Percentiles rank a stretch among this genome's conserved stretches.
Evolutionary conservation across 345 rosid species (phyloP).

Genomic region (Moricandia arvensis): DNA sequence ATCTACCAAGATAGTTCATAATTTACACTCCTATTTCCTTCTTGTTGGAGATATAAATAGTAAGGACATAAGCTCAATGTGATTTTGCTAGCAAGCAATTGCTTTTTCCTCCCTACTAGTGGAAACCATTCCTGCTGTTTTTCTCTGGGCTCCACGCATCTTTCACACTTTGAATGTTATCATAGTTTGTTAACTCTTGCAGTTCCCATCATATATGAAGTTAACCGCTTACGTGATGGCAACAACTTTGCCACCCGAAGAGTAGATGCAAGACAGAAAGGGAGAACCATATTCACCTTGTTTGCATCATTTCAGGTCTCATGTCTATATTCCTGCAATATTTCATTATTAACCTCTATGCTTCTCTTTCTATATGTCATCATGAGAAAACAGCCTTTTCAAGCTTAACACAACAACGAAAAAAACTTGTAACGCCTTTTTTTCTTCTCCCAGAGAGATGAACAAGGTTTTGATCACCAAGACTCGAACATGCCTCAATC

Average conservation of each 20-base stretch:
- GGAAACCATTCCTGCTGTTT: background rate
- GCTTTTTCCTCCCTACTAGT: background rate
- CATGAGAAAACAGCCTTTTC: no score
- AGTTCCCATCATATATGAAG: slow-evolving; percentile 81
- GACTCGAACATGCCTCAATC: slow-evolving; percentile 62
- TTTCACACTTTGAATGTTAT: background rate
- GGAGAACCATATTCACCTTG: slow-evolving; percentile 66
- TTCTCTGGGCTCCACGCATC: background rate
- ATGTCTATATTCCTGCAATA: background rate
- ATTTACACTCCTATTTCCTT: slow-evolving; percentile 84
- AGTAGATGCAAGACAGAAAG: slow-evolving; percentile 89
- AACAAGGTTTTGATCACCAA: slow-evolving; percentile 70
- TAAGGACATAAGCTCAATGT: slow-evolving; percentile 41
- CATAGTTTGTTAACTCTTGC: slow-evolving; percentile 27
- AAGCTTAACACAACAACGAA: no score
- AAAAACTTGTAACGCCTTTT: no score
- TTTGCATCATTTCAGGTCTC: slow-evolving; percentile 86
- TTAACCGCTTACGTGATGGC: slow-evolving; percentile 76
- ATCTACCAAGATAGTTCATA: slow-evolving; percentile 67
- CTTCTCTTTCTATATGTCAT: no score
- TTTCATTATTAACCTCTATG: background rate
- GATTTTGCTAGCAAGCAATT: background rate
- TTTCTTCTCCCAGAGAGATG: slow-evolving; percentile 76
- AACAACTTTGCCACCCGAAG: slow-evolving; percentile 75
- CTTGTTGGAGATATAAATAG: slow-evolving; percentile 77